phyloP scores from a whole-genome alignment of 2,329 filamentous ascomycete species.

The Paraphaeosphaeria minitans region DNA sequence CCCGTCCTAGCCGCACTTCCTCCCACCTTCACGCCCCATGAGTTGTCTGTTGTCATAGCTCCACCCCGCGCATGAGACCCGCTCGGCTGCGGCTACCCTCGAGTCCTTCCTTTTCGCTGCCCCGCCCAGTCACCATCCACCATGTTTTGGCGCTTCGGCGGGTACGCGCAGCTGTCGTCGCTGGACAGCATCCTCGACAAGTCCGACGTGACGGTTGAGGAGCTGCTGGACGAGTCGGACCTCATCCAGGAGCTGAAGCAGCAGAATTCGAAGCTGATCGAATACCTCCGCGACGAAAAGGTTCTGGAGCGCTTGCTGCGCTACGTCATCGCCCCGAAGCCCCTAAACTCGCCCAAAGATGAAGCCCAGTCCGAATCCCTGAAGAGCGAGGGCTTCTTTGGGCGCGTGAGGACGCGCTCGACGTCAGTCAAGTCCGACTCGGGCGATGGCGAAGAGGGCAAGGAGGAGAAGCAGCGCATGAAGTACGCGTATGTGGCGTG shows the following conservation, averaged over 20 bases:
- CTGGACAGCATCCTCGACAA: constrained; percentile 98
- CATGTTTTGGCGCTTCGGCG: constrained; percentile 99
- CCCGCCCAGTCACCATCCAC: constrained; percentile 53
- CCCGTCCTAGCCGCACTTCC: constrained; percentile 12
- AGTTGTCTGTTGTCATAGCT: constrained; percentile 14
- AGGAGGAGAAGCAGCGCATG: constrained; percentile 86
- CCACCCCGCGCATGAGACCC: constrained; percentile 22
- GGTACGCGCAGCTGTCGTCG: constrained; percentile 95
- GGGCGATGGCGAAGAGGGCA: constrained; percentile 63
- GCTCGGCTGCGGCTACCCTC: constrained; percentile 26
- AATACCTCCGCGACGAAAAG: constrained; percentile 87
- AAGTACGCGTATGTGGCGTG: constrained; percentile 93
- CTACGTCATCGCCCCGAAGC: constrained; percentile 83
- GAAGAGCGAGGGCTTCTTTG: constrained; percentile 53
- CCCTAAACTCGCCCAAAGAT: constrained; percentile 47
- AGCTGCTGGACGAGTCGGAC: constrained; percentile 93
- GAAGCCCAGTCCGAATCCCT: constrained; percentile 51
- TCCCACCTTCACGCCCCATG: constrained; percentile 20
- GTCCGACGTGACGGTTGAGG: constrained; percentile 90
- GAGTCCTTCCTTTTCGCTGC: constrained; percentile 34
- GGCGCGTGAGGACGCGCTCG: constrained; percentile 51
- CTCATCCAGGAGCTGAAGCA: constrained; percentile 97
- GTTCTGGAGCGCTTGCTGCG: constrained; percentile 84
- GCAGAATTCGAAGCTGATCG: constrained; percentile 96
- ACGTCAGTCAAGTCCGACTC: constrained; percentile 50